Evolutionary conservation across 441 rosid species (phyloP), one percentile per base, ranked within the genome.

Genomic region (Biscutella laevigata): DNA sequence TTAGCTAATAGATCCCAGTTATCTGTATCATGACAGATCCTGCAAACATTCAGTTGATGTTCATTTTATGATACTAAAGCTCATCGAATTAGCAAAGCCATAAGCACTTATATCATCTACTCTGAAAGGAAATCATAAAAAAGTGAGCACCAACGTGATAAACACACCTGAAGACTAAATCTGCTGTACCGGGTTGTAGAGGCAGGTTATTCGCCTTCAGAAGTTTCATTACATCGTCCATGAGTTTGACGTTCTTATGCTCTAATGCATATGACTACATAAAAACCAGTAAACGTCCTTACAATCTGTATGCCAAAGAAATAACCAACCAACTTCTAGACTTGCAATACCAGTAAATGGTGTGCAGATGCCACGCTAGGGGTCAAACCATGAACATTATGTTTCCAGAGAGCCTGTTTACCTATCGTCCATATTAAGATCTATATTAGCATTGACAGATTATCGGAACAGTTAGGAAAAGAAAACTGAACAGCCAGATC

Each of bases 331-430:
- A 48, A 14, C 15, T 32, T 20, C 32, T 33, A 13, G 9, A 48
- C 9, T n/a, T 16, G 15, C 19, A 13, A 45, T 82, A 90, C 98
- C 95, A 90, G 71, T 53, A 87, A 59, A 53, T 84, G 83, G 64
- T 87, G 82, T 6, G 81, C 96, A 53, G 90, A 87, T 53, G 77
- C 88, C 73, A 84, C 36, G n/a, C 53, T 74, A 28, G 98, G 98
- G 52, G 81, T 63, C 60, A 90, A 60, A 58, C 98, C 98, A 22
- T 75, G 83, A 36, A 90, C 68, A 58, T 87, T 90, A 66, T 90
- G 92, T 64, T 73, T 70, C 77, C 89, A 83, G 61, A 84, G 64
- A 42, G 88, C 60, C 66, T 57, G 75, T 70, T 84, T 90, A 29
- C 90, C 96, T 90, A 78, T 25, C 50, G 20, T 17, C 46, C 25